Evolutionary conservation across 495 filamentous ascomycete species (phyloP).

Genomic region (Amphirosellinia nigrospora): DNA sequence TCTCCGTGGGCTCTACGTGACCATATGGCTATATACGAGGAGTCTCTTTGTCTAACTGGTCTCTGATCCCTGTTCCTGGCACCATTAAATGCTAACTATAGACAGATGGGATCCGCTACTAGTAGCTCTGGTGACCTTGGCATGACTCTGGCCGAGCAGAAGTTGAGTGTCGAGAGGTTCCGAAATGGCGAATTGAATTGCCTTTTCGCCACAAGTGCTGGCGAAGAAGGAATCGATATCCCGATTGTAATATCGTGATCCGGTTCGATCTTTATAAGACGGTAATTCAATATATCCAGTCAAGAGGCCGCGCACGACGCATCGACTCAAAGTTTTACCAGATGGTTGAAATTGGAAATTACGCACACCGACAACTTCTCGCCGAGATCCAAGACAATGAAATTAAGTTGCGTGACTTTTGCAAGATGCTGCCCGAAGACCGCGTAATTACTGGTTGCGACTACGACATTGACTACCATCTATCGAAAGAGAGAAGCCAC

Average conservation of each 20-base stretch:
- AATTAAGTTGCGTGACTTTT: conserved; percentile 72
- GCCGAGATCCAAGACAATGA: conserved; percentile 61
- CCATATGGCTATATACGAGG: no score
- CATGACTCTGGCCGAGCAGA: conserved; percentile 74
- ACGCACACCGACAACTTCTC: conserved; percentile 60
- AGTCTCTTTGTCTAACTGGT: no score
- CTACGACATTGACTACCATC: conserved; percentile 58
- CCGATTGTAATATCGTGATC: conserved; percentile 91
- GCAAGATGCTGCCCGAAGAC: conserved; percentile 75
- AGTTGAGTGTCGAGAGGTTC: conserved; percentile 77
- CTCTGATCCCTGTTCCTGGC: no score
- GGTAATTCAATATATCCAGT: conserved; percentile 95
- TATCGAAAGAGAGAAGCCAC: conserved; percentile 61
- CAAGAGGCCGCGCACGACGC: conserved; percentile 85
- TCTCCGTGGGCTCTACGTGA: no score
- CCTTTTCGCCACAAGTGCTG: conserved; percentile 88
- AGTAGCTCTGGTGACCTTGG: conserved; percentile 41
- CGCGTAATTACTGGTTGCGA: conserved; percentile 70
- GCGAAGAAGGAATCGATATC: conserved; percentile 95
- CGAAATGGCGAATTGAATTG: conserved; percentile 84
- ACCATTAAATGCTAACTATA: conserved; percentile 12
- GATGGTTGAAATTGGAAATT: conserved; percentile 77
- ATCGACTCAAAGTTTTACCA: conserved; percentile 78
- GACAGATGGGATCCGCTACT: conserved; percentile 47
- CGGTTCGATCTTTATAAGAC: conserved; percentile 90